These are phyloP conservation scores for Phlebiopsis flavidoalba DNA, from an alignment of 768 basidiomycete genomes.

Conservation along the genomic window DNA sequence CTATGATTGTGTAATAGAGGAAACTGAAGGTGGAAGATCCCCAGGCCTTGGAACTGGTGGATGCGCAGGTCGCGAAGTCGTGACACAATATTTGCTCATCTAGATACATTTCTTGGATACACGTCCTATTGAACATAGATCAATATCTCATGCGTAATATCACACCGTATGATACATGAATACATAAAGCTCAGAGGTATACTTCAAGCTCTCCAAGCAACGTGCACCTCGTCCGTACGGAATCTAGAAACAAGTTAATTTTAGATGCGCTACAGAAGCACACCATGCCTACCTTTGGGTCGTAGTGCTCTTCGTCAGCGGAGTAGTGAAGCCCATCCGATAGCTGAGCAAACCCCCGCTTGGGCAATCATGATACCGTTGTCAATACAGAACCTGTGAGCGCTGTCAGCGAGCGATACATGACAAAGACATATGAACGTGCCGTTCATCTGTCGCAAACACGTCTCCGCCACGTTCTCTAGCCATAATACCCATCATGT, in stretches of 20 bases:
- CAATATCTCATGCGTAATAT: neutral
- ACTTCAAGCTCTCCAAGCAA: constrained; percentile 69
- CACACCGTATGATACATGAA: constrained; percentile 6
- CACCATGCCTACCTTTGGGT: constrained; percentile 71
- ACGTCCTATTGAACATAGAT: no score
- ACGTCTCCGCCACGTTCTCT: constrained; percentile 81
- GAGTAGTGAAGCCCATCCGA: constrained; percentile 84
- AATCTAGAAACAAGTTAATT: constrained; percentile 46
- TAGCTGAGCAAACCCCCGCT: constrained; percentile 87
- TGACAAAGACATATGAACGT: constrained; percentile 14
- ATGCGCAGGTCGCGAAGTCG: constrained; percentile 39
- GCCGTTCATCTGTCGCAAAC: constrained; percentile 96
- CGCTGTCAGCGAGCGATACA: neutral
- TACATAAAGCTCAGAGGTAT: neutral
- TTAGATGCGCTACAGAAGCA: neutral
- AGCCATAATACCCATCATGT: constrained; percentile 99
- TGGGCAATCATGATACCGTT: constrained; percentile 99
- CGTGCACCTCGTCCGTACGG: constrained; percentile 90
- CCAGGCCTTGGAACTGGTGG: constrained; percentile 46
- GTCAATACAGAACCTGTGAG: constrained; percentile 89
- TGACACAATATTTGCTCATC: neutral
- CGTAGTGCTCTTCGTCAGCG: constrained; percentile 75
- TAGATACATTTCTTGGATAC: no score
- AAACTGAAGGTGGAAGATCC: constrained; percentile 40
- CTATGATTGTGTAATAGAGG: constrained; percentile 36